Evolutionary conservation across 2,329 filamentous ascomycete genomes (phyloP), one percentile per base, ranked within the genome.

Genomic region (Colletotrichum truncatum): DNA sequence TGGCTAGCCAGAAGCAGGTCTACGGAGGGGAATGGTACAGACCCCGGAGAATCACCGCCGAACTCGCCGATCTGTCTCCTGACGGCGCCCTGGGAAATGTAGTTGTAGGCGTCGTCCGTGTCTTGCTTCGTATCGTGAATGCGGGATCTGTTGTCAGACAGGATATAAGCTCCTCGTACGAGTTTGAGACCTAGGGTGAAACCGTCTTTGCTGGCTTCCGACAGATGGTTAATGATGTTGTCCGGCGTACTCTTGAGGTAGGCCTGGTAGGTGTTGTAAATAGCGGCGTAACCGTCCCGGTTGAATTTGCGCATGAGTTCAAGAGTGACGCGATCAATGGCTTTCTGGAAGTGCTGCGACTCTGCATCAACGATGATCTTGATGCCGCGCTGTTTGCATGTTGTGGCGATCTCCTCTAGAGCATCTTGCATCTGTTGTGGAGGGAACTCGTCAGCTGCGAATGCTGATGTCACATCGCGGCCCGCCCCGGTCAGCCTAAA

Each of bases 131-230:
- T 84, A 56, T 84, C 80, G 70, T 83, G 84, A 65, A 87, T 85
- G n/a, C 85, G 71, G 3, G 77, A 72, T 3, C 83, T 74, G 41
- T 80, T 77, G 45, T 89, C 86, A 0, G 78, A 80, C 26, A 76
- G 75, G 36, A 88, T 78, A 71, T 89, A 88, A 14, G 85, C 86
- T 21, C 85, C 85, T 12, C 85, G 80, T 2, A 88, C 86, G 8
- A 88, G 76, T 72, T 89, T 88, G 57, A 87, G 75, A 14, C 86
- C 86, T 0, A 86, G 78, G 0, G 82, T 85, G 71, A 84, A 88
- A 3, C 75, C 76, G 28, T 84, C 79, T 3, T 81, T 74, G 6
- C 75, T 69, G 0, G 86, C 85, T 0, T 68, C 70, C 1, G 73
- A 75, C 16, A 89, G 77, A 64, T 88, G 83, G 25, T 74, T 68